Percentiles rank a stretch among this genome's conserved stretches.
Evolutionary conservation across 192 early-diverging fungal species (phyloP).

Genomic region (Phlyctochytrium bullatum): DNA sequence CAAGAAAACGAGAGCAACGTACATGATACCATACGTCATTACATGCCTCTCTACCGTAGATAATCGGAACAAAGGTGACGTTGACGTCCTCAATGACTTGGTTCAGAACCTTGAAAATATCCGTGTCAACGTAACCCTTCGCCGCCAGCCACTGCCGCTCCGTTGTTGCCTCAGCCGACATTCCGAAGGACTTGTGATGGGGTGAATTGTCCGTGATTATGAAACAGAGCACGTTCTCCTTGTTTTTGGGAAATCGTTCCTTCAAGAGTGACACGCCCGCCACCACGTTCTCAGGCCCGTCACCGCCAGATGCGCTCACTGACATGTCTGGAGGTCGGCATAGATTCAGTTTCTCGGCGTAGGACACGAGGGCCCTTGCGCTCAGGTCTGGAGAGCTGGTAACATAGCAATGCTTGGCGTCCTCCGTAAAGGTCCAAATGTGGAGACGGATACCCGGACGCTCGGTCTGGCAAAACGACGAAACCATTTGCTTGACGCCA

Average conservation of each 20-base stretch:
- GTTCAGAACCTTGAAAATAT: slow-evolving; percentile 27
- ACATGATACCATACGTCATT: too few relatives aligned
- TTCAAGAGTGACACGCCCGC: slow-evolving; percentile 16
- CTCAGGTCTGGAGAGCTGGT: background rate
- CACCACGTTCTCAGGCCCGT: slow-evolving; percentile 29
- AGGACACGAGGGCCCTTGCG: background rate
- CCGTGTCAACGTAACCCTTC: slow-evolving; percentile 11
- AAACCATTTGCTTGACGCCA: slow-evolving; percentile 27
- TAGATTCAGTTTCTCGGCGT: background rate
- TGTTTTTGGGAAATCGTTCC: slow-evolving; percentile 2
- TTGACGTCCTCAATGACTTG: slow-evolving; percentile 21
- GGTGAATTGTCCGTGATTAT: slow-evolving; percentile 29
- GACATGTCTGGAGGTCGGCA: background rate
- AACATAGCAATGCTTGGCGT: slow-evolving; percentile 7
- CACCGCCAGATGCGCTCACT: slow-evolving; percentile 19
- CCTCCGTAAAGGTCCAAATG: slow-evolving; percentile 25
- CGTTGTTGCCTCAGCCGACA: background rate
- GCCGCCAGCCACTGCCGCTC: slow-evolving; percentile 11
- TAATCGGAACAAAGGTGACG: slow-evolving; percentile 33
- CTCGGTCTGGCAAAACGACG: slow-evolving; percentile 15
- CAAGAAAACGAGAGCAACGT: too few relatives aligned
- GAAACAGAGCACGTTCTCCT: slow-evolving; percentile 28
- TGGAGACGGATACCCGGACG: slow-evolving; percentile 16
- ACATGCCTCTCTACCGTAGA: slow-evolving; percentile 14
- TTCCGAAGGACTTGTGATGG: slow-evolving; percentile 8